A percentile compares a stretch with the other conserved stretches of the same genome.
phyloP scores from a whole-genome alignment of 23 red algal genomes.

The Chondrus crispus region DNA sequence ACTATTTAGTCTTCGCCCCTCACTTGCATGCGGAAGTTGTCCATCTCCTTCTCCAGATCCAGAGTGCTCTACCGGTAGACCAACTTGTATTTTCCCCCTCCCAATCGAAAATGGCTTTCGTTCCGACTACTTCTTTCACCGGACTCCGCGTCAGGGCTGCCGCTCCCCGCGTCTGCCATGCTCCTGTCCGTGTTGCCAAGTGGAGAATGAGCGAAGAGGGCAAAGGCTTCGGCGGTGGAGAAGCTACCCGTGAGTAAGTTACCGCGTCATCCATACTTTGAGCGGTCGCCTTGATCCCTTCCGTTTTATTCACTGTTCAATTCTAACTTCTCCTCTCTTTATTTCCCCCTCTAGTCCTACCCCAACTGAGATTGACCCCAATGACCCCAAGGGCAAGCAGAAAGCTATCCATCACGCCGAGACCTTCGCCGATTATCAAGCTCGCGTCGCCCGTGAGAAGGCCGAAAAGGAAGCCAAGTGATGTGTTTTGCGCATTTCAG shows the following conservation, averaged over 20 bases:
- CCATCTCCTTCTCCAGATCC: too few relatives aligned
- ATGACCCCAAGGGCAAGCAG: conserved; percentile 68
- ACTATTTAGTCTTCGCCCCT: too few relatives aligned
- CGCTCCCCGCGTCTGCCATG: conserved; percentile 8
- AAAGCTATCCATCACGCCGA: conserved; percentile 70
- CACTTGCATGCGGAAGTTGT: too few relatives aligned
- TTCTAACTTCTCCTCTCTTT: neutral
- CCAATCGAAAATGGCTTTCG: conserved; percentile 8
- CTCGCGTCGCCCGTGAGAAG: conserved; percentile 46
- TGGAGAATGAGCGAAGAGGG: conserved; percentile 64
- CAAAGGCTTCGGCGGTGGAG: conserved; percentile 67
- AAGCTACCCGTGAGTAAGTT: conserved; percentile 71
- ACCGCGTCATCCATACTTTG: neutral
- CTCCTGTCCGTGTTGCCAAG: conserved; percentile 36
- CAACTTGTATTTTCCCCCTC: too few relatives aligned
- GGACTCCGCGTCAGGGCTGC: conserved; percentile 22
- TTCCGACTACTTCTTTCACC: conserved; percentile 43
- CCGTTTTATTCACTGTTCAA: neutral
- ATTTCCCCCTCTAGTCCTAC: neutral
- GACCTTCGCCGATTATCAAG: conserved; percentile 70
- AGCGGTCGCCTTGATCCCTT: neutral
- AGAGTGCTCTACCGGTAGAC: too few relatives aligned
- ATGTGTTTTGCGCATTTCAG: too few relatives aligned
- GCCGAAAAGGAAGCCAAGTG: conserved; percentile 27
- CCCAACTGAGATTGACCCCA: conserved; percentile 49